phyloP scores from a whole-genome alignment of 495 filamentous ascomycete species.

The Trichoderma reesei region DNA sequence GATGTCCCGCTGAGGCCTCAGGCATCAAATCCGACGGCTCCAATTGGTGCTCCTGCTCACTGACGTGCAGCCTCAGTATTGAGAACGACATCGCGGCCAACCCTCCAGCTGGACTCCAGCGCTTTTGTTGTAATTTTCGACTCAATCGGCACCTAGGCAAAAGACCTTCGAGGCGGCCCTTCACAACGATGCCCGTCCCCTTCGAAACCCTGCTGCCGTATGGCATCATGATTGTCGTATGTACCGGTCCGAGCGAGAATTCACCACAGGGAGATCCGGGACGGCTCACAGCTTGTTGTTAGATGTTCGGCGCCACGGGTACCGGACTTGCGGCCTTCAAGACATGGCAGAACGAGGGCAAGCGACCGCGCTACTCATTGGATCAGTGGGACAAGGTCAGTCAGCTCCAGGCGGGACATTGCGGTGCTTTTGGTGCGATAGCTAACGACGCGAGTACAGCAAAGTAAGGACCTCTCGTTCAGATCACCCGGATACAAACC shows the following conservation, averaged over 20 bases:
- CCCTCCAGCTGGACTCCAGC: neutral
- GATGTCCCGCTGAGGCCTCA: neutral
- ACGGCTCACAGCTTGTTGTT: constrained; percentile 22
- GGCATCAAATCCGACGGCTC: neutral
- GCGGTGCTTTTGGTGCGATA: neutral
- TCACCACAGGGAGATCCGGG: constrained; percentile 10
- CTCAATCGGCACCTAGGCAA: neutral
- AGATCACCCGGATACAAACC: neutral
- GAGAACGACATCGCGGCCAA: neutral
- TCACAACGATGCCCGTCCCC: constrained; percentile 69
- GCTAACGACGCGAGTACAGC: constrained; percentile 42
- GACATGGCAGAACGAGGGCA: constrained; percentile 77
- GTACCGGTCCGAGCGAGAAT: constrained; percentile 26
- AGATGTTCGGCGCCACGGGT: constrained; percentile 90
- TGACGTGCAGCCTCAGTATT: constrained; percentile 7
- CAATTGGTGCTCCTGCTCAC: neutral
- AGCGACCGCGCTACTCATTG: constrained; percentile 68
- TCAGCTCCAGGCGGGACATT: constrained; percentile 13
- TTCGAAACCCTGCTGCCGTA: constrained; percentile 95
- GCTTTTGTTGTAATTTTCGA: neutral
- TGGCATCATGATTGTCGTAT: constrained; percentile 77
- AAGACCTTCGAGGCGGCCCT: constrained; percentile 15
- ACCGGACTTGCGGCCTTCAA: constrained; percentile 63
- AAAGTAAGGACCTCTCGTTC: constrained; percentile 49
- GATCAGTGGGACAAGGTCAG: constrained; percentile 93